These are phyloP conservation scores for Penicillium frequentans DNA, from an alignment of 2,329 filamentous ascomycete species.

Conservation along the genomic window DNA sequence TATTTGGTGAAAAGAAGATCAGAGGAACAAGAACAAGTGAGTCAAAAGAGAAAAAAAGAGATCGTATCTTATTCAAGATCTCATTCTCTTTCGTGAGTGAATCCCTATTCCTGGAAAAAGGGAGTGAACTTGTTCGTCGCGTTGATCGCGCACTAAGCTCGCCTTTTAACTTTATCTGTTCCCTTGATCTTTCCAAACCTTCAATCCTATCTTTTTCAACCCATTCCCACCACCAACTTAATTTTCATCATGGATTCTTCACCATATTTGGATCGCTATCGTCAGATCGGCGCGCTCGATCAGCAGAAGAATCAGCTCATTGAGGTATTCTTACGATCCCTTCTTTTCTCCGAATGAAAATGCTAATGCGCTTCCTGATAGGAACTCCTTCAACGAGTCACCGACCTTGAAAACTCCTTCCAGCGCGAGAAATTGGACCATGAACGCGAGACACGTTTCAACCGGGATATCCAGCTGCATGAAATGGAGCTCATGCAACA, in stretches of 20 bases:
- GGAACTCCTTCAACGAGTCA: slow-evolving; percentile 48
- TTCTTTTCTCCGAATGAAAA: slow-evolving; percentile 4
- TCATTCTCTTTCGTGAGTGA: not conserved
- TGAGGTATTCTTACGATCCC: slow-evolving; percentile 36
- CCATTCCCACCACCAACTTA: not conserved
- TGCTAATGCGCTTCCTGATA: slow-evolving; percentile 20
- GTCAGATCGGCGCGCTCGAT: slow-evolving; percentile 45
- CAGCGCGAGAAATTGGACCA: slow-evolving; percentile 47
- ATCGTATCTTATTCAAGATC: not conserved
- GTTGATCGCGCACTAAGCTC: slow-evolving; percentile 4
- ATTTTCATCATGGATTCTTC: slow-evolving; percentile 28
- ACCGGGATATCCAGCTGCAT: slow-evolving; percentile 48
- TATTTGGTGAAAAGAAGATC: not conserved
- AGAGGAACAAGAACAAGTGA: not conserved
- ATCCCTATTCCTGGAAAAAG: not conserved
- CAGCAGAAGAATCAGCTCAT: slow-evolving; percentile 50
- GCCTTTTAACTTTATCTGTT: slow-evolving; percentile 1
- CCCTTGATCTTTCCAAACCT: not conserved
- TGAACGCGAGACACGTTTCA: slow-evolving; percentile 49
- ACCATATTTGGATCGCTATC: slow-evolving; percentile 44
- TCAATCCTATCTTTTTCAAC: not conserved
- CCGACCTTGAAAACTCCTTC: slow-evolving; percentile 45
- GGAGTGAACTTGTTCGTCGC: not conserved
- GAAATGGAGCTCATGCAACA: slow-evolving; percentile 50
- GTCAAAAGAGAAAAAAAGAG: not conserved